Evolutionary conservation across 2,329 filamentous ascomycete species (phyloP), one percentile per base, ranked within the genome.

Genomic region (Pyrenophora seminiperda): DNA sequence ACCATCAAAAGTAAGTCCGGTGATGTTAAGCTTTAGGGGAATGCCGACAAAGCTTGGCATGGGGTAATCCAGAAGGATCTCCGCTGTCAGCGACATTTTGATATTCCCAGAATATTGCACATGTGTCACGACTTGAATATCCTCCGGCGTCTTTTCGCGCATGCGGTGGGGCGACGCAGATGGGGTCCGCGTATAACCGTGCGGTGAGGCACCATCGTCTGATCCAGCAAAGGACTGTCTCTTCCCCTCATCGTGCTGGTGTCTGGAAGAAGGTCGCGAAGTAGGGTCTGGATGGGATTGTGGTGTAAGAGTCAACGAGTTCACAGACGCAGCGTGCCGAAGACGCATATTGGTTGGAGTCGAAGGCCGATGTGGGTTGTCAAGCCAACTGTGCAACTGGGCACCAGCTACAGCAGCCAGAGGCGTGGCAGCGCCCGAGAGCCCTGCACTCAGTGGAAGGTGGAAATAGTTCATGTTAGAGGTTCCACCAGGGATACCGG

Each of bases 31-130:
- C 72, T 94, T 93, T 38, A 99, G 82, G 1, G 94, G 94, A 54
- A 99, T 93, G 10, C 92, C 91, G 2, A 97, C 93, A 67, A 99
- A 99, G 76, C 90, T 96, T 32, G 92, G 92, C 90, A 97, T 97
- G 1, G 94, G 94, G 71, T 99, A 99, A 74, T 99, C 94, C 27
- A 99, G 85, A 24, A 97, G 79, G 33, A 99, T 96, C 74, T 97
- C 92, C 0, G 94, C 92, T 18, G 94, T 97, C 41, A 99, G 80
- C 54, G 91, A 90, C 49, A 99, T 82, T 59, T 87, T 86, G 50
- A 99, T 82, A 67, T 97, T 89, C 24, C 94, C 94, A 2, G 87
- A 84, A 73, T 99, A 99, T 47, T 86, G 86, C 53, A 96, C 92
- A 59, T 92, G 88, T 66, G 95, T 93, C 5, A 97, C 89, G 40